Base-by-base conservation (phyloP, 2,329 filamentous ascomycete species). In the Kalaharituber pfeilii region DNA sequence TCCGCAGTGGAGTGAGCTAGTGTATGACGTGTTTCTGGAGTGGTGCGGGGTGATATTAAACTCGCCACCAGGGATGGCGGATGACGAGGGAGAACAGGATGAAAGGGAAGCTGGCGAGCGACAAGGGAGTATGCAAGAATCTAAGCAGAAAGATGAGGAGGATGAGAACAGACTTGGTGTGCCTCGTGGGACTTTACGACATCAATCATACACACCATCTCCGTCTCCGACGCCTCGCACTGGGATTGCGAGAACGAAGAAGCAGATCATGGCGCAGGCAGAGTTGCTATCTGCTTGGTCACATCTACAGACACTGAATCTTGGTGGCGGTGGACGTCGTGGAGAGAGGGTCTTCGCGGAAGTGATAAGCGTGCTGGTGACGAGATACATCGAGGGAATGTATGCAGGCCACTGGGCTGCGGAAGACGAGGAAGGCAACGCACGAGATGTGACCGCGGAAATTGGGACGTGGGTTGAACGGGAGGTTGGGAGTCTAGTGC, bases 311-410 rank as follows among this genome's bases (percentile, higher is more conserved):
- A 59, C 56, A 30, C 30, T 62, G 13, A 59, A 59, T n/a, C 53
- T 62, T 53, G 60, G 59, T 30, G 60, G 60, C 2, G 55, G 54
- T 5, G 60, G 60, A 20, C 52, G 60, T 18, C 53, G 59, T 44
- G 60, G 60, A 13, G 60, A 62, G 44, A 49, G 59, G 9, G 59
- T 62, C 15, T 62, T 62, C 50, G 60, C 60, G 15, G 60, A 62
- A 53, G 59, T 60, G 39, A 60, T 62, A 30, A 59, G 59, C 28
- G 57, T 55, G 8, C 50, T 62, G 9, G 42, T 62, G 27, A 62
- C 59, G 22, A 55, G 50, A 20, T 62, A 62, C 28, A 60, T 62
- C 39, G 50, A 59, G 18, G 29, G 49, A 13, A 53, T 45, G 25
- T 62, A 59, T 54, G 33, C 53, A 20, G 28, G 30, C 8, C 53